Evolutionary conservation across 345 rosid genomes (phyloP), one percentile per base, ranked within the genome.

Genomic region (Salix arbutifolia): DNA sequence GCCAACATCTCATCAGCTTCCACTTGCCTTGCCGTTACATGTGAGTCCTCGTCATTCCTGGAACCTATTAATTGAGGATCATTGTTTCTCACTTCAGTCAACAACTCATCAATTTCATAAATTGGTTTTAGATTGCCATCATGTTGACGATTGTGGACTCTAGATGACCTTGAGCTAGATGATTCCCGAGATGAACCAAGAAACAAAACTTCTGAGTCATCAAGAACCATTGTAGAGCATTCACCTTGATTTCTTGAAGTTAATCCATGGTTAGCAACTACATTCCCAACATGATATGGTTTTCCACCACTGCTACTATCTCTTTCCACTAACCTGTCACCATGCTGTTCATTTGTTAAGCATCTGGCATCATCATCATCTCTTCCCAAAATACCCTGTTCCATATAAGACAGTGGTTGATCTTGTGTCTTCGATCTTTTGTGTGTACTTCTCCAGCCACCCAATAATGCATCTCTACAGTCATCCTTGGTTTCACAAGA

Each of bases 1-100:
- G 98, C 99, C 81, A 96, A 69, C 48, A 76, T 83, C 85, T 92
- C 97, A 88, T 96, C 99, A 21, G 91, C 99, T 87, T 93, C 97
- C 30, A 96, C 71, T 83, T 96, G 99, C 83, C 92, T 89, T 68
- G 86, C 88, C 82, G 85, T 88, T 72, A 85, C 83, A 81, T 88
- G 87, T 46, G 84, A 84, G 53, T 84, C 89, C 71, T 76, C 82
- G 67, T 81, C 85, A 78, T 78, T 74, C 16, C 74, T 62, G 44
- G 76, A 74, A 77, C 78, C 85, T 44, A 50, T 30, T 73, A 72
- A 73, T 77, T 23, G 79, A 33, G 79, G 66, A 37, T 70, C 48
- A 48, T 44, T 61, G 46, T 26, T 65, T 67, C 88, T 82, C 72
- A 70, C 79, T 66, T 73, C 87, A 73, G 90, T 84, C 72, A 90